Conservation (phyloP, 2,329 filamentous ascomycete genomes). For the Cordyceps tenuipes region DNA sequence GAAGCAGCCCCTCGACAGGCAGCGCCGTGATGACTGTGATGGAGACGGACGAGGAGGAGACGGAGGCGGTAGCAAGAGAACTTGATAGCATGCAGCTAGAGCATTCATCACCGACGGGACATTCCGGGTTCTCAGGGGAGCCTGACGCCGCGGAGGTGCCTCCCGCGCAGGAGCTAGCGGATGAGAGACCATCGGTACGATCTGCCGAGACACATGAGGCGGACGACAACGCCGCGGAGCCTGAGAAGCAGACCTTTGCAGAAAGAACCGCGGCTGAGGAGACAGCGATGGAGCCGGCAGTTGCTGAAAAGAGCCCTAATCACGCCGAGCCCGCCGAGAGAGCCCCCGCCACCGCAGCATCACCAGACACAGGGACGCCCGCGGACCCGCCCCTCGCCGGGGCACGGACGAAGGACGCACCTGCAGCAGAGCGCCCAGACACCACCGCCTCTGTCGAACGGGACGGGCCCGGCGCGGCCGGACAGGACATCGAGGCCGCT, state of each 20-base stretch:
- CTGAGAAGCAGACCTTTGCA: neutral
- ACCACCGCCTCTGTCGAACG: neutral
- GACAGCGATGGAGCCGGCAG: slow-evolving; percentile 15
- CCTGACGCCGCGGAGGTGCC: slow-evolving; percentile 32
- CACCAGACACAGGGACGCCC: neutral
- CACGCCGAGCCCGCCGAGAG: neutral
- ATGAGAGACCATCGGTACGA: neutral
- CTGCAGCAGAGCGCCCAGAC: neutral
- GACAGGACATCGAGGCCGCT: neutral
- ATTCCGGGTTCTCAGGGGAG: slow-evolving; percentile 26
- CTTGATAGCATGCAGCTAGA: slow-evolving; percentile 40
- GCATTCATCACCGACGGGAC: slow-evolving; percentile 18
- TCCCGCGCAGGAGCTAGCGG: slow-evolving; percentile 24
- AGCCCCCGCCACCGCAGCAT: neutral
- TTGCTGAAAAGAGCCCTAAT: slow-evolving; percentile 3
- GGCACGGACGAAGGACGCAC: neutral
- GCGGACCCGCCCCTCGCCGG: neutral
- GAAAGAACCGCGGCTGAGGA: slow-evolving; percentile 18
- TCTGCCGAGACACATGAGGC: neutral
- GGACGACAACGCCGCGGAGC: neutral
- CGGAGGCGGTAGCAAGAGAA: slow-evolving; percentile 36
- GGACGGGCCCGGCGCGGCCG: neutral
- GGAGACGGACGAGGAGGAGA: slow-evolving; percentile 72
- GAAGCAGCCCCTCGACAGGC: slow-evolving; percentile 71
- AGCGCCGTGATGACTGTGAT: slow-evolving; percentile 73